phyloP scores from a whole-genome alignment of 352 stramenopile species.

The Globisporangium abappressorium region DNA sequence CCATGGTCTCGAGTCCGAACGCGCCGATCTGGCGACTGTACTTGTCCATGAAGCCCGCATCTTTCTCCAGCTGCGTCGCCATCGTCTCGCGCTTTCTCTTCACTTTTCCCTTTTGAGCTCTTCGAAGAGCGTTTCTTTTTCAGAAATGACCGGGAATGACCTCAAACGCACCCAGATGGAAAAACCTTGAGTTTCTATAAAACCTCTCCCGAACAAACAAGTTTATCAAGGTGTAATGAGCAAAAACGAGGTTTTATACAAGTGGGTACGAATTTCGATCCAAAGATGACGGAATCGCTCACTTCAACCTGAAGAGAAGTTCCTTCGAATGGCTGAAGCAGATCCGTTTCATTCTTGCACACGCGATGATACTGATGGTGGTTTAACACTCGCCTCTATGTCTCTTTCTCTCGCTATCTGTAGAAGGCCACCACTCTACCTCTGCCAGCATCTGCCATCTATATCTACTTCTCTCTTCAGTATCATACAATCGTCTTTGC shows the following conservation, averaged over 20 bases:
- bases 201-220: not conserved
- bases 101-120: conserved; percentile 21
- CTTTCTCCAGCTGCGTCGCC: conserved; percentile 68
- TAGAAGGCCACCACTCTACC: not conserved
- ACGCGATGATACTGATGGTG: not conserved
- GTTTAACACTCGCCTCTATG: not conserved
- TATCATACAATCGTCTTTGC: conserved; percentile 3
- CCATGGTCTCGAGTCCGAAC: conserved; percentile 91
- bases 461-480: not conserved
- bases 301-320: conserved; percentile 24
- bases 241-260: conserved; percentile 5
- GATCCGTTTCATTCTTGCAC: not conserved
- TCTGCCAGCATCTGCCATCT: not conserved
- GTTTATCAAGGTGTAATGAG: not conserved
- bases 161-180: not conserved
- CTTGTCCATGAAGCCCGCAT: conserved; percentile 93
- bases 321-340: not conserved
- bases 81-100: conserved; percentile 46
- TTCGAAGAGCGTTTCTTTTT: conserved; percentile 20
- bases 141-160: not conserved
- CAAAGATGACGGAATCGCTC: conserved; percentile 20
- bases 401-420: not conserved
- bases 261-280: conserved; percentile 3
- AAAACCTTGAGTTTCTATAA: not conserved
- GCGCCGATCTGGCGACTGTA: conserved; percentile 92